phyloP scores from a whole-genome alignment of 2,329 filamentous ascomycete species.

The Trichoderma atrobrunneum region DNA sequence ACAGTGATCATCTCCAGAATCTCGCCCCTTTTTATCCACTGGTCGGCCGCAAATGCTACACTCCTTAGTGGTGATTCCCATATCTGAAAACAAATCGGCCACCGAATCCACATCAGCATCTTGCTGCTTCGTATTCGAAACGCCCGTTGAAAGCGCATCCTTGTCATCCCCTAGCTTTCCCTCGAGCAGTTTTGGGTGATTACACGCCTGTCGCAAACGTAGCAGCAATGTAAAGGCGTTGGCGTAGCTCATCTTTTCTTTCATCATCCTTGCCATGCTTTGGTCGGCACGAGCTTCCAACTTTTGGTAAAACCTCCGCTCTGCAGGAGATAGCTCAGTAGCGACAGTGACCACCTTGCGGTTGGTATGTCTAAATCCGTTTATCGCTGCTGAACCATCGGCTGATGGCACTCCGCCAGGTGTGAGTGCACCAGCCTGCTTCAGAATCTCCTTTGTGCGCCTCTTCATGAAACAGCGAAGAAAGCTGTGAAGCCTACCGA shows the following conservation, averaged over 20 bases:
- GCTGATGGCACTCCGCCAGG: conserved; percentile 64
- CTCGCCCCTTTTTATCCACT: conserved; percentile 51
- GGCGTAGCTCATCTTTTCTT: conserved; percentile 80
- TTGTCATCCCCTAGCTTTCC: conserved; percentile 83
- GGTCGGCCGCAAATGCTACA: conserved; percentile 81
- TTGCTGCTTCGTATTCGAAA: conserved; percentile 48
- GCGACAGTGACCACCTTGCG: conserved; percentile 81
- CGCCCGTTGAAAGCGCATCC: conserved; percentile 71
- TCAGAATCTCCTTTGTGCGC: conserved; percentile 96
- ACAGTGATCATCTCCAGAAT: conserved; percentile 54
- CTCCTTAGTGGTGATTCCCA: conserved; percentile 73
- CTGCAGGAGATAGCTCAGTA: conserved; percentile 73
- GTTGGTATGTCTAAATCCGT: conserved; percentile 85
- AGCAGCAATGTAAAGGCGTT: conserved; percentile 91
- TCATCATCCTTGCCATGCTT: conserved; percentile 86
- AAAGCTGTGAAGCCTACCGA: conserved; percentile 78
- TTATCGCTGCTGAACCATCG: conserved; percentile 52
- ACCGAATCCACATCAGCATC: conserved; percentile 74
- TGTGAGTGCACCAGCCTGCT: conserved; percentile 76
- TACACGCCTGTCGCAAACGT: conserved; percentile 87
- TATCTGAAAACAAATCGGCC: conserved; percentile 79
- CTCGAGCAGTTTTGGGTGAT: conserved; percentile 85
- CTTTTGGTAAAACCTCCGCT: conserved; percentile 81
- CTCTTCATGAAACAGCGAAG: conserved; percentile 96
- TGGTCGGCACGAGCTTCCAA: conserved; percentile 82